These are phyloP conservation scores for Casuarina equisetifolia DNA, from an alignment of 306 rosid species.

Conservation along the genomic window DNA sequence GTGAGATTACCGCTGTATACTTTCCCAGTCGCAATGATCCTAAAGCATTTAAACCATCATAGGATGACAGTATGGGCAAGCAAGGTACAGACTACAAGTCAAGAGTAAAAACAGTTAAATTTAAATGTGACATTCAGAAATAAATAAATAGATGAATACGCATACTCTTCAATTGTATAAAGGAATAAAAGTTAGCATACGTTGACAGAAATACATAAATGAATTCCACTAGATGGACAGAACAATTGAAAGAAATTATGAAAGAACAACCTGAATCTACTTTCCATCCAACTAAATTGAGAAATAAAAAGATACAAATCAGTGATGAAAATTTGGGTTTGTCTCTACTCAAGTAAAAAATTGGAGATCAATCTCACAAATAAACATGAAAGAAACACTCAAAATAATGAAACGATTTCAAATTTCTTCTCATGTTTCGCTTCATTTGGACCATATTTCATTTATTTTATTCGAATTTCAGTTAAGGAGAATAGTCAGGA, in stretches of 20 bases:
- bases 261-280: not conserved
- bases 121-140: constrained; percentile 18
- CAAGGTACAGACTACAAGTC: constrained; percentile 64
- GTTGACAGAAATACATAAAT: not conserved
- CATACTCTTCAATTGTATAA: not conserved
- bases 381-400: not conserved
- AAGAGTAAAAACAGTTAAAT: constrained; percentile 24
- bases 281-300: not conserved
- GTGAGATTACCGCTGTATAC: constrained; percentile 61
- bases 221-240: not conserved
- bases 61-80: constrained; percentile 63
- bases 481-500: not conserved
- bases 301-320: not conserved
- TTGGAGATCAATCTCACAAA: not conserved
- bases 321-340: not conserved
- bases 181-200: not conserved
- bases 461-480: not conserved
- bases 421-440: not conserved
- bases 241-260: not conserved
- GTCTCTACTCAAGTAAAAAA: not conserved
- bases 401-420: not conserved
- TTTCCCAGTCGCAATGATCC: constrained; percentile 76
- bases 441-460: not conserved
- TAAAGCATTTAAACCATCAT: constrained; percentile 52
- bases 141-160: not conserved